A percentile compares a stretch with the other conserved stretches of the same genome.
Conservation (phyloP, 1,139 yeast species). For the Geotrichum reessii region DNA sequence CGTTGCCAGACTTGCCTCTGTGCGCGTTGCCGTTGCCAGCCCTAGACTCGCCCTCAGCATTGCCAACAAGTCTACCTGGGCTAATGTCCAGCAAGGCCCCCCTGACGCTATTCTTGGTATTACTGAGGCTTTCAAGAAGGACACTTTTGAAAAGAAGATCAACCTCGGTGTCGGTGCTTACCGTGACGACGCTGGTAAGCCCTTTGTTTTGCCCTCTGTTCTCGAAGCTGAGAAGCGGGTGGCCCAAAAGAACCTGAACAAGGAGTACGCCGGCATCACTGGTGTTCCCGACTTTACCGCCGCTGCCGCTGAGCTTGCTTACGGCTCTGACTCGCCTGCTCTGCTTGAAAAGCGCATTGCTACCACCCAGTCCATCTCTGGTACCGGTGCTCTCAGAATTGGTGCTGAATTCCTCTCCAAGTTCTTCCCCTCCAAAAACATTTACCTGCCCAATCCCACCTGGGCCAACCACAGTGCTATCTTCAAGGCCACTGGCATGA, state of each 20-base stretch:
- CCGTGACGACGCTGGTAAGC: constrained; percentile 87
- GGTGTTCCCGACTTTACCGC: constrained; percentile 72
- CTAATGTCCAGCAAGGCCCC: constrained; percentile 50
- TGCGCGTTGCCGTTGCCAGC: not conserved
- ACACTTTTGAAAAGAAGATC: constrained; percentile 53
- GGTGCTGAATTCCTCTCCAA: constrained; percentile 57
- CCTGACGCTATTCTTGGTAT: constrained; percentile 65
- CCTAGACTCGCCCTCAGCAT: constrained; percentile 7
- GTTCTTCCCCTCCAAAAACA: constrained; percentile 44
- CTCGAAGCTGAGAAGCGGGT: constrained; percentile 45
- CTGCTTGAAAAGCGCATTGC: constrained; percentile 46
- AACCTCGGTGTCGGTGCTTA: constrained; percentile 96
- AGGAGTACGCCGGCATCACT: constrained; percentile 83
- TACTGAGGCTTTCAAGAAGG: constrained; percentile 49
- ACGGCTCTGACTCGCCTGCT: constrained; percentile 40
- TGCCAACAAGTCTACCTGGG: constrained; percentile 33
- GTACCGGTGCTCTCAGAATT: constrained; percentile 68
- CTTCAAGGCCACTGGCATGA: constrained; percentile 44
- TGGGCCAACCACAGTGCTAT: constrained; percentile 68
- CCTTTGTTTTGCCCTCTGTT: constrained; percentile 90
- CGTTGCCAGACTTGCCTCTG: constrained; percentile 9
- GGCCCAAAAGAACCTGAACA: constrained; percentile 52
- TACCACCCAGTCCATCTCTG: constrained; percentile 63
- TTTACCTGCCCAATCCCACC: constrained; percentile 62
- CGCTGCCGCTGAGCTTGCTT: constrained; percentile 64